phyloP scores from a whole-genome alignment of 2,329 filamentous ascomycete species.

The Aspergillus costaricaensis region DNA sequence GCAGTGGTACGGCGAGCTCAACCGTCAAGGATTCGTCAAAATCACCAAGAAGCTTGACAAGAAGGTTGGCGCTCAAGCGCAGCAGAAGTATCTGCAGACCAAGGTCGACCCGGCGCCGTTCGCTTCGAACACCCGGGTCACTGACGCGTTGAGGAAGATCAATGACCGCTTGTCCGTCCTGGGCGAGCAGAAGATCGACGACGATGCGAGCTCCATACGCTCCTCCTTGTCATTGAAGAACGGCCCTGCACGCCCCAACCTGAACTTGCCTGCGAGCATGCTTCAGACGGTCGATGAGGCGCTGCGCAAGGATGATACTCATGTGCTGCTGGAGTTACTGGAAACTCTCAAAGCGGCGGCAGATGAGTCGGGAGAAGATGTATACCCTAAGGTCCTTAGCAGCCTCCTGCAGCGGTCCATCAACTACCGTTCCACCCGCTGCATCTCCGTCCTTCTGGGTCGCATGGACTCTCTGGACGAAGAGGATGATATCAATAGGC shows the following conservation, averaged over 20 bases:
- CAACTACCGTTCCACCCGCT: constrained; percentile 72
- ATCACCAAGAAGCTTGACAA: constrained; percentile 99
- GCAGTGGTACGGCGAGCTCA: constrained; percentile 97
- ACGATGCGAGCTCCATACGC: constrained; percentile 72
- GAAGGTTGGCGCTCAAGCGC: constrained; percentile 76
- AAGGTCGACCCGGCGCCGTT: constrained; percentile 90
- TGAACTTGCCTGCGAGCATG: constrained; percentile 67
- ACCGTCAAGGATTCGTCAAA: constrained; percentile 91
- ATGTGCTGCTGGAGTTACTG: constrained; percentile 53
- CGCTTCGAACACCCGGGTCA: constrained; percentile 68
- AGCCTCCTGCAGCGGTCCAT: constrained; percentile 52
- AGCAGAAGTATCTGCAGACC: constrained; percentile 82
- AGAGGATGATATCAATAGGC: constrained; percentile 86
- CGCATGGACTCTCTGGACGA: constrained; percentile 75
- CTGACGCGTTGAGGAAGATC: constrained; percentile 65
- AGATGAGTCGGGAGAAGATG: constrained; percentile 59
- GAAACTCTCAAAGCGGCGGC: constrained; percentile 58
- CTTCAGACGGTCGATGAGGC: constrained; percentile 46
- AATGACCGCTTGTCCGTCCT: constrained; percentile 90
- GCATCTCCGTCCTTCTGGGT: constrained; percentile 70
- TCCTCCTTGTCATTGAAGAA: constrained; percentile 72
- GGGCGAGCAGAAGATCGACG: constrained; percentile 72
- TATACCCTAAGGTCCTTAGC: constrained; percentile 64
- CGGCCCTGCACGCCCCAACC: constrained; percentile 71
- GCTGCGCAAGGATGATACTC: constrained; percentile 43